Base-by-base conservation (phyloP, 1,139 yeast genomes). In the Candida sp. region DNA sequence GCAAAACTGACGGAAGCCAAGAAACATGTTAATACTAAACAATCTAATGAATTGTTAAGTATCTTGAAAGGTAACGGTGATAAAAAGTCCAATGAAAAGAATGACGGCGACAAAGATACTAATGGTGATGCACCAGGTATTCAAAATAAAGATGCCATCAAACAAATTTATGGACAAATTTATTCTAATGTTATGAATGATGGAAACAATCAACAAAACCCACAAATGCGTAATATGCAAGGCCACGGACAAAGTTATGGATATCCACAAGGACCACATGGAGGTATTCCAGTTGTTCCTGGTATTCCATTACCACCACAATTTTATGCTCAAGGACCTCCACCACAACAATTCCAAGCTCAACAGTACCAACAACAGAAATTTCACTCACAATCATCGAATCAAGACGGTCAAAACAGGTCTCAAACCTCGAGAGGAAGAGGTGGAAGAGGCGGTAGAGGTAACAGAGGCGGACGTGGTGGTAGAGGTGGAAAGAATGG, bases 111-210 rank as follows among this genome's bases (percentile, higher is more conserved):
- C 9, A 46, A 49, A 9, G 52, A 50, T 4, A 46, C 49, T 27
- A 60, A 56, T 4, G 57, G 54, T 7, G 53, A 37, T 11, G 34
- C n/a, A 19, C 4, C 9, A 23, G 37, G 39, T 19, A 38, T 56
- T 5, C 61, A 59, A 44, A 58, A 62, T 34, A 64, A 72, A 36
- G 62, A 69, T 46, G 79, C 78, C 6, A 71, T 75, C 41, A 73
- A 73, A 49, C 75, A 68, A 48, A 70, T 75, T 41, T 68, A 80
- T 43, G 79, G 79, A 1, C 79, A 77, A 42, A 73, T 77, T 38
- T 71, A 70, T 55, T 64, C 68, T 47, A 61, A 66, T 45, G 72
- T 68, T 35, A 70, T 73, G 77, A 61, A 62, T 49, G 76, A 70
- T 48, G 75, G 72, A 3, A 33, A 39, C 35, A 21, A 7, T 38